Evolutionary conservation across 768 basidiomycete species (phyloP).

Genomic region (Pseudohyphozyma bogoriensis): DNA sequence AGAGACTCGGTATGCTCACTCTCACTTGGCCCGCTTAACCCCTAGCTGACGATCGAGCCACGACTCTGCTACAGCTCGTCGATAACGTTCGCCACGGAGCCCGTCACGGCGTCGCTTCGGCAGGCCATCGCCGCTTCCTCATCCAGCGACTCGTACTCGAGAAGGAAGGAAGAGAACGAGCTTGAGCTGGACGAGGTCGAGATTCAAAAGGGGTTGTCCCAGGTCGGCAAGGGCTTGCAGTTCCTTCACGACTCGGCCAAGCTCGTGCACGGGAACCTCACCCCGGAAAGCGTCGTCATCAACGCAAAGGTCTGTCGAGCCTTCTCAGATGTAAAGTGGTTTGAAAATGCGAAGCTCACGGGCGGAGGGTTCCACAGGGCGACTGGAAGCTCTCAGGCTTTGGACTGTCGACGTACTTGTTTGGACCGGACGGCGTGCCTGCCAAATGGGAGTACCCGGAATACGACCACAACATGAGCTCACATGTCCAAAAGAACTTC

Average conservation of each 20-base stretch:
- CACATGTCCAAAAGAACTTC: conserved; percentile 78
- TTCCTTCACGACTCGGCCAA: conserved; percentile 90
- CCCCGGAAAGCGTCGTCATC: conserved; percentile 75
- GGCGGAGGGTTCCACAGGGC: conserved; percentile 47
- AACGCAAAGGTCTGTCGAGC: conserved; percentile 58
- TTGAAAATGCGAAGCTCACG: neutral
- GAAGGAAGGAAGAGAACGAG: conserved; percentile 43
- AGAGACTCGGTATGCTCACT: conserved; percentile 53
- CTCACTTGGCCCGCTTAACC: neutral
- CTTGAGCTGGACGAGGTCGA: conserved; percentile 93
- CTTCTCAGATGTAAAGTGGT: neutral
- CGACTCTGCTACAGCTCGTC: conserved; percentile 45
- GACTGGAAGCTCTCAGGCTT: conserved; percentile 97
- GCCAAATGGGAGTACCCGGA: conserved; percentile 85
- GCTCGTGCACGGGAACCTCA: conserved; percentile 82
- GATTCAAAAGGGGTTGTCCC: conserved; percentile 92
- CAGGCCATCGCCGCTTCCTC: conserved; percentile 60
- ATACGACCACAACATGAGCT: conserved; percentile 66
- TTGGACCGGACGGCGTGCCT: conserved; percentile 56
- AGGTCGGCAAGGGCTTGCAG: conserved; percentile 47
- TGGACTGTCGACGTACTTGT: conserved; percentile 70
- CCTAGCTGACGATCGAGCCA: no score
- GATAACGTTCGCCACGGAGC: conserved; percentile 87
- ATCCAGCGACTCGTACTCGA: conserved; percentile 29
- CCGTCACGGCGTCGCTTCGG: conserved; percentile 68